Evolutionary conservation across 805 yeast genomes (phyloP).

Genomic region (Wickerhamomyces queroliae): DNA sequence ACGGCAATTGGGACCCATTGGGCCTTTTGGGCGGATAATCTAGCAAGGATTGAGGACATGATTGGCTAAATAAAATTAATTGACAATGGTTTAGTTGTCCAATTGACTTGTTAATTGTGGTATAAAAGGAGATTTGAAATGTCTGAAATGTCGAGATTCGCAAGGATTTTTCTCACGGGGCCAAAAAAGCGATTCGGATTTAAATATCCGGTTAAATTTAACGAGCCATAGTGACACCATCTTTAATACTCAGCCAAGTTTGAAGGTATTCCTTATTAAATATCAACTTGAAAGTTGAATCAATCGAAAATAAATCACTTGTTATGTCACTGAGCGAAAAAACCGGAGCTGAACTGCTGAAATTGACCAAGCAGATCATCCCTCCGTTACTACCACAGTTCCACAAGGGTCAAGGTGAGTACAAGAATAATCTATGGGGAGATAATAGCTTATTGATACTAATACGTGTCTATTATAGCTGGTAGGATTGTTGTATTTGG

Average conservation of each 20-base stretch:
- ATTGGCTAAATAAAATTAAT: not conserved
- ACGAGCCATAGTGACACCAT: no score
- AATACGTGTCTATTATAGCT: conserved; percentile 26
- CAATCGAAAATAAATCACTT: no score
- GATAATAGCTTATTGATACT: not conserved
- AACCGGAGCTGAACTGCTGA: conserved; percentile 34
- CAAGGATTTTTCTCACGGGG: no score
- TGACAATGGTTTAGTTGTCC: not conserved
- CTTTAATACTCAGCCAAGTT: no score
- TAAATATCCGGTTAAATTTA: no score
- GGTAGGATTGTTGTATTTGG: conserved; percentile 87
- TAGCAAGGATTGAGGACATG: conserved; percentile 21
- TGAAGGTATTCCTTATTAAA: not conserved
- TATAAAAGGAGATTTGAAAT: no score
- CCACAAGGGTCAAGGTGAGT: conserved; percentile 78
- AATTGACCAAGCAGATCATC: conserved; percentile 47
- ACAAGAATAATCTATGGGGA: not conserved
- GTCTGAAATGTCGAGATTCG: no score
- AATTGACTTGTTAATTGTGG: no score
- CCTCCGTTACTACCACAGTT: conserved; percentile 72
- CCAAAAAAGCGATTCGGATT: no score
- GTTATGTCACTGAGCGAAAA: conserved; percentile 4
- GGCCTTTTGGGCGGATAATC: conserved; percentile 14
- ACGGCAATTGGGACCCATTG: conserved; percentile 33
- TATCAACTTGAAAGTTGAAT: not conserved